Conservation (phyloP, 2,329 filamentous ascomycete species). For the Teratosphaeriaceae sp. region DNA sequence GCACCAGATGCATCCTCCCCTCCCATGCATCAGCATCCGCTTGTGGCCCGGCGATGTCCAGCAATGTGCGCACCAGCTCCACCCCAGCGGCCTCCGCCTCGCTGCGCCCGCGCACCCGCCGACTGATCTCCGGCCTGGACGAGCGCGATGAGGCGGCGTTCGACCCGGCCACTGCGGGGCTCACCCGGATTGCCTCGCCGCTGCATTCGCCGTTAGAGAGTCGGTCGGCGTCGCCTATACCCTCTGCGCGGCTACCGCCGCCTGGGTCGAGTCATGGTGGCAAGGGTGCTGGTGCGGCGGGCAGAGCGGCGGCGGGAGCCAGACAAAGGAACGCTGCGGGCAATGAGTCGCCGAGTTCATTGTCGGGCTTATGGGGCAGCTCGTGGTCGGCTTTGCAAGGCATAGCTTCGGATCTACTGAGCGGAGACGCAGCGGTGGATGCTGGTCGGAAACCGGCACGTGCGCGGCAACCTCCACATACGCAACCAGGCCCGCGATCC, state of each 20-base stretch:
- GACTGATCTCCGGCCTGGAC: slow-evolving; percentile 42
- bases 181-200: slow-evolving; percentile 27
- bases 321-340: slow-evolving; percentile 17
- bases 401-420: slow-evolving; percentile 43
- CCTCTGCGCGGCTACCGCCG: slow-evolving; percentile 28
- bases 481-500: slow-evolving; percentile 9
- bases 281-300: neutral
- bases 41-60: slow-evolving; percentile 21
- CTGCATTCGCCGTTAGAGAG: slow-evolving; percentile 28
- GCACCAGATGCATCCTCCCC: slow-evolving; percentile 5
- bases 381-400: slow-evolving; percentile 45
- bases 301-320: slow-evolving; percentile 2
- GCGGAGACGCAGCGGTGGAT: slow-evolving; percentile 29
- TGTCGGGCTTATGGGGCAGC: slow-evolving; percentile 42
- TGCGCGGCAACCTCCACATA: slow-evolving; percentile 26
- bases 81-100: slow-evolving; percentile 34
- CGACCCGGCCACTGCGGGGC: slow-evolving; percentile 28
- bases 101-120: slow-evolving; percentile 40
- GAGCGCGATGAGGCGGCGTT: slow-evolving; percentile 34
- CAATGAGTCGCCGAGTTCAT: slow-evolving; percentile 17
- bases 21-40: slow-evolving; percentile 5
- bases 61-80: slow-evolving; percentile 23
- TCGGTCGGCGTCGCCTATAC: slow-evolving; percentile 33
- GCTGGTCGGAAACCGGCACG: slow-evolving; percentile 13
- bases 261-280: slow-evolving; percentile 9